Base-by-base conservation (phyloP, 75 land plant species). In the Cunninghamia lanceolata region DNA sequence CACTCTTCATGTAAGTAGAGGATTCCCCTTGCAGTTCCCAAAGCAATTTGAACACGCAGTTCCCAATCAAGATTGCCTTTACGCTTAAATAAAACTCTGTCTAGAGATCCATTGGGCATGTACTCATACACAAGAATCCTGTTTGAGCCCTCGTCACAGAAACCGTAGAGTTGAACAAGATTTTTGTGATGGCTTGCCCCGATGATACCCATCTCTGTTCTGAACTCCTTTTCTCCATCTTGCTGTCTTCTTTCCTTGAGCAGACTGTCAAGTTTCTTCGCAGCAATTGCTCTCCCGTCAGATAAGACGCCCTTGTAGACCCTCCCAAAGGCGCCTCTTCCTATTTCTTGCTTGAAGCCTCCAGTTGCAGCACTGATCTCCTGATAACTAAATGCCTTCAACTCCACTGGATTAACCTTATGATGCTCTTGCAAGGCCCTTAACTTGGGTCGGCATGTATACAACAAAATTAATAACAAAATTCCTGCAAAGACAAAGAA, bases 61-160 rank as follows among this genome's bases (percentile, higher is more conserved):
- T 87, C 83, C 95, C 95, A 94, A 16, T 83, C 81, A 28, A 91
- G 88, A 68, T 42, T 86, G 53, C 9, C 40, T 11, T 52, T 84
- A 19, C 85, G 71, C 28, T 50, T 52, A 78, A n/a, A n/a, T n/a
- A n/a, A n/a, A n/a, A n/a, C n/a, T n/a, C n/a, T n/a, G n/a, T n/a
- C n/a, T n/a, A n/a, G 46, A 15, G 90, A 85, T 16, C 95, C 95
- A 66, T 90, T 89, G 71, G 76, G 88, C 90, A 93, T 88, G n/a
- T n/a, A n/a, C n/a, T n/a, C n/a, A n/a, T n/a, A n/a, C n/a, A n/a
- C n/a, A n/a, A n/a, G n/a, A n/a, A n/a, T n/a, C n/a, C n/a, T n/a
- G n/a, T n/a, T n/a, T n/a, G n/a, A n/a, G n/a, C n/a, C n/a, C n/a
- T n/a, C 88, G 30, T 74, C 79, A 82, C 92, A 91, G 82, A 83